A percentile compares a stretch with the other conserved stretches of the same genome.
Evolutionary conservation across 148 eudicot species (phyloP).

Genomic region (Simmondsia chinensis): DNA sequence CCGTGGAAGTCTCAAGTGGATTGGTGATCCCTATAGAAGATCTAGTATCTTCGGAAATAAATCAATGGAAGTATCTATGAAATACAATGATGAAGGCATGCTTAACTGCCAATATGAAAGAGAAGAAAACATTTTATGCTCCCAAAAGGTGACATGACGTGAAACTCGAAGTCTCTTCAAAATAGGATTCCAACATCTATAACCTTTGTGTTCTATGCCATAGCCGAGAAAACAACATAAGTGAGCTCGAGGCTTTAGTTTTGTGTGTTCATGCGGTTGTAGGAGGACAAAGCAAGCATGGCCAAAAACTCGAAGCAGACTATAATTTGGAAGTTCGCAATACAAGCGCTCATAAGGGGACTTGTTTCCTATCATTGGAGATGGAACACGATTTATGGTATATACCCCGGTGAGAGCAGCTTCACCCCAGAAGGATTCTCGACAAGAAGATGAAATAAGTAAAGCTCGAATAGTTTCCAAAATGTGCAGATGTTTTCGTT

Average conservation of each 20-base stretch:
- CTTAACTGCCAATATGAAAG: no score
- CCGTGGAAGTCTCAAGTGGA: no score
- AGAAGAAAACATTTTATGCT: neutral
- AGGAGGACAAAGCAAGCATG: conserved; percentile 4
- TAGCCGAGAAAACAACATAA: conserved; percentile 3
- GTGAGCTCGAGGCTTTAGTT: neutral
- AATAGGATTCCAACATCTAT: neutral
- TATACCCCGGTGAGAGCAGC: neutral
- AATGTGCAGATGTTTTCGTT: conserved; percentile 5
- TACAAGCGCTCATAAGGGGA: conserved; percentile 2
- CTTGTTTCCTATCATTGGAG: neutral
- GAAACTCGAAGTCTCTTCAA: neutral
- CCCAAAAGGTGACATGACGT: neutral
- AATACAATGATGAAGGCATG: no score
- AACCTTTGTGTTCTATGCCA: neutral
- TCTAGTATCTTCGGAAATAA: no score
- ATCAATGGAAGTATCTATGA: no score
- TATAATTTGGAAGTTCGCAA: neutral
- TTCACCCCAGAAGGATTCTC: conserved; percentile 4
- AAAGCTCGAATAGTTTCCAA: neutral
- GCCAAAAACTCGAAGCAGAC: neutral
- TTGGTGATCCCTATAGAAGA: no score
- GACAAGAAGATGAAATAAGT: neutral
- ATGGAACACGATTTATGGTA: no score
- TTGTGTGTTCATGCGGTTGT: conserved; percentile 4